Conservation (phyloP, 148 eudicot species). For the Arctostaphylos glauca region DNA sequence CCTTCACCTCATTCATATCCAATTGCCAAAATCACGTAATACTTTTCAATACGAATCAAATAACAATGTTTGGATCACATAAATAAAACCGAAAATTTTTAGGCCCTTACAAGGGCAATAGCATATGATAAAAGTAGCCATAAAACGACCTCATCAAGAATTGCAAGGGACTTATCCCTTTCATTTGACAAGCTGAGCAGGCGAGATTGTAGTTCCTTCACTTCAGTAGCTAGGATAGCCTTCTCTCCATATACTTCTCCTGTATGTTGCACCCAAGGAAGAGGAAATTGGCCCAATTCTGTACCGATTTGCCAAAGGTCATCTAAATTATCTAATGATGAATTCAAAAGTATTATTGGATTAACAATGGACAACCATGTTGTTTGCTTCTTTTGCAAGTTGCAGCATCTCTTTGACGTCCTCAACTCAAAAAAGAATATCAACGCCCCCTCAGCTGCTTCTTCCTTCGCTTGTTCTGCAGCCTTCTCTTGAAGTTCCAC, state of each 20-base stretch:
- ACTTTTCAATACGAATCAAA: no score
- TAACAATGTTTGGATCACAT: no score
- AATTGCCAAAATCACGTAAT: no score
- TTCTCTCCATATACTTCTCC: constrained; percentile 94
- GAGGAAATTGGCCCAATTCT: neutral
- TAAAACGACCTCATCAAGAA: constrained; percentile 71
- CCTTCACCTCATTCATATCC: no score
- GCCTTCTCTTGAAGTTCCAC: constrained; percentile 67
- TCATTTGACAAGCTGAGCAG: constrained; percentile 65
- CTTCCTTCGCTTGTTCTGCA: constrained; percentile 59
- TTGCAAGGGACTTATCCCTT: constrained; percentile 64
- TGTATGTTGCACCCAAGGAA: constrained; percentile 53
- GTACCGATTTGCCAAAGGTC: constrained; percentile 6
- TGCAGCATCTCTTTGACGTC: constrained; percentile 61
- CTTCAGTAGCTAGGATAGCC: constrained; percentile 78
- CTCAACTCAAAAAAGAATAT: constrained; percentile 49
- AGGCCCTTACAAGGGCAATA: no score
- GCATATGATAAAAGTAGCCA: neutral
- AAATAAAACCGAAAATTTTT: no score
- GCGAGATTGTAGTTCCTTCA: constrained; percentile 83
- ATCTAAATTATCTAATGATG: neutral
- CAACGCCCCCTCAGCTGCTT: constrained; percentile 57
- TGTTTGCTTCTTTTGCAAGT: constrained; percentile 86
- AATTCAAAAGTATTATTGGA: neutral
- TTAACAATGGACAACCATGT: constrained; percentile 50